Base-by-base conservation (phyloP, 2,329 filamentous ascomycete genomes). In the Hymenoscyphus scutula region DNA sequence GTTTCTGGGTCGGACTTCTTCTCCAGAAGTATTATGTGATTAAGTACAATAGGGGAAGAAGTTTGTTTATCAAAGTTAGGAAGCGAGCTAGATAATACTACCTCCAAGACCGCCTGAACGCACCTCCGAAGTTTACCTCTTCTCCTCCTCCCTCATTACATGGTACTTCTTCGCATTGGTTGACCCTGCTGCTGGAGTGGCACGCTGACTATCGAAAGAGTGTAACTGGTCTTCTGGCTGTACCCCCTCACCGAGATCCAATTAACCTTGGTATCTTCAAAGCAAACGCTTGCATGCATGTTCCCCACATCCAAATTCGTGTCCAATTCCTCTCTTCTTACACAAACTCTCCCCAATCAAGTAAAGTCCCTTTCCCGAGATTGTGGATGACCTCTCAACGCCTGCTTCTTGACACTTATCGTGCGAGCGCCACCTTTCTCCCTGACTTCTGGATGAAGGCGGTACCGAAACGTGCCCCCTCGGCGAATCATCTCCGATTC, bases 401-500 rank as follows among this genome's bases (percentile, higher is more conserved):
- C 41, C 41, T 23, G 8, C n/a, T 48, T 48, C 13, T 23, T 48
- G 41, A 48, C 41, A 48, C n/a, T 48, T 48, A 48, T 23, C 41
- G n/a, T 48, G 19, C 32, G n/a, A 48, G 19, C 41, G 41, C 41
- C 41, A 48, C 41, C 19, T 48, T 48, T 7, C 19, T 23, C 7
- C n/a, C 19, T 48, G 2, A 25, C n/a, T 5, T 10, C 41, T 48
- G 19, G 41, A 23, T 48, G 41, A 17, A 48, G n/a, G 19, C n/a
- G 23, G 7, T 19, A 23, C 41, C 41, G 32, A n/a, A 34, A 34
- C 32, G 32, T 34, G 32, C 32, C 32, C 15, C 8, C 32, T 34
- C 41, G 6, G 41, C 41, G 41, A 48, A 48, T 48, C 41, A 48
- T 48, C n/a, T 48, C 41, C 41, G 11, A n/a, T 48, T 48, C 41